A percentile compares a stretch with the other conserved stretches of the same genome.
phyloP scores from a whole-genome alignment of 768 basidiomycete genomes.

The Boletus sp. region DNA sequence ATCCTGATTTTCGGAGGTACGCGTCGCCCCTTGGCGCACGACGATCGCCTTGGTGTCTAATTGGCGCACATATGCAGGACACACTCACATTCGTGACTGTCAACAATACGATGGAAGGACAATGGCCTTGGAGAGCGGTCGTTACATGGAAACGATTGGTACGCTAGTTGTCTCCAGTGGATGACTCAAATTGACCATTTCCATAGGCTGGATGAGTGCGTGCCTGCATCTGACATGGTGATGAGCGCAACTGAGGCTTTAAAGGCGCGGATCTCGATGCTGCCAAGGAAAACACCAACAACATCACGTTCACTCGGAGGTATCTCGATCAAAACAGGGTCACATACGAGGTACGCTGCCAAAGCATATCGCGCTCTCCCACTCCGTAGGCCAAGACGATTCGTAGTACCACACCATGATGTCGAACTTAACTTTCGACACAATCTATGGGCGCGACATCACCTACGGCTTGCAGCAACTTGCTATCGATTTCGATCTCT shows the following conservation, averaged over 20 bases:
- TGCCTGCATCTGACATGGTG: background rate
- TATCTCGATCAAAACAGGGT: constrained; percentile 82
- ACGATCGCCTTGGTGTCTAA: background rate
- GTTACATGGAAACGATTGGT: constrained; percentile 95
- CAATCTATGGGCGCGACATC: constrained; percentile 48
- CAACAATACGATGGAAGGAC: constrained; percentile 24
- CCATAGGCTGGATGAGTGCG: constrained; percentile 61
- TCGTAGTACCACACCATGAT: constrained; percentile 62
- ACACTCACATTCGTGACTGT: constrained; percentile 37
- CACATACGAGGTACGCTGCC: constrained; percentile 58
- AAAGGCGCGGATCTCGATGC: constrained; percentile 50
- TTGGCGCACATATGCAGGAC: constrained; percentile 40
- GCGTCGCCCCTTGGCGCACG: background rate
- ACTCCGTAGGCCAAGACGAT: background rate
- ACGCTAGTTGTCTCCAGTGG: constrained; percentile 7
- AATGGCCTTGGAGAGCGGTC: constrained; percentile 69
- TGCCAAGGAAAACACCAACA: constrained; percentile 37
- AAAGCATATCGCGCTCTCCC: background rate
- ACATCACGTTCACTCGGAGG: constrained; percentile 63
- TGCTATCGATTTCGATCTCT: constrained; percentile 59
- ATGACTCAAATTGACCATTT: background rate
- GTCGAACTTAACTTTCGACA: constrained; percentile 61
- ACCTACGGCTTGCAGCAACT: constrained; percentile 55
- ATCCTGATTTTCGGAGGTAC: constrained; percentile 80
- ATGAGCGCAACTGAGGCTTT: background rate